Conservation (phyloP, 768 basidiomycete species). For the Agaricus bisporus region DNA sequence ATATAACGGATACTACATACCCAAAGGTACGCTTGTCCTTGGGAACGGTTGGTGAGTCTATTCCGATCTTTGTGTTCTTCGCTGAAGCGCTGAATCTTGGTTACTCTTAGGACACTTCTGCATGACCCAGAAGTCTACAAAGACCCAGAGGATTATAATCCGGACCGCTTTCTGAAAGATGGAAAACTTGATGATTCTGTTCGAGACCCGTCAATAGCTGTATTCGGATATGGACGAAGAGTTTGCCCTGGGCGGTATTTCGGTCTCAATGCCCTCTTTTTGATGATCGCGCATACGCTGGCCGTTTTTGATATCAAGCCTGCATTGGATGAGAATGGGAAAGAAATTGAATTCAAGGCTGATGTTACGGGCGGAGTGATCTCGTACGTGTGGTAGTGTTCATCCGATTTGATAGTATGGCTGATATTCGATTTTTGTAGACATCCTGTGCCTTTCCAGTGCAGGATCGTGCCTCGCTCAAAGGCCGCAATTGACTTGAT, state of each 20-base stretch:
- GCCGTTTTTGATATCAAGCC: constrained; percentile 20
- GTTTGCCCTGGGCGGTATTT: constrained; percentile 22
- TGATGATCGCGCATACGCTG: constrained; percentile 15
- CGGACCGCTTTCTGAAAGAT: constrained; percentile 24
- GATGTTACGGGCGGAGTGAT: constrained; percentile 18
- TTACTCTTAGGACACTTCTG: constrained; percentile 11
- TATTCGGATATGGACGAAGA: constrained; percentile 26
- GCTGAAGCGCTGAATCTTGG: background rate
- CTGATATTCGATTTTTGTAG: background rate
- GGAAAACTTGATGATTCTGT: constrained; percentile 13
- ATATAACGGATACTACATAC: constrained; percentile 13
- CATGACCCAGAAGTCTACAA: constrained; percentile 17
- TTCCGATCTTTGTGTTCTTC: background rate
- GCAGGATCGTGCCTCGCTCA: constrained; percentile 1
- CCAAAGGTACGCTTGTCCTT: constrained; percentile 13
- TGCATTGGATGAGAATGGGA: constrained; percentile 17
- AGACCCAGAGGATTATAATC: constrained; percentile 18
- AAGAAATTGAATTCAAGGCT: constrained; percentile 13
- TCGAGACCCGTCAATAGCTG: constrained; percentile 16
- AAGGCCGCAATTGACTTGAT: constrained; percentile 6
- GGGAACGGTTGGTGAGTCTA: constrained; percentile 11
- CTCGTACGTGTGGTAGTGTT: constrained; percentile 13
- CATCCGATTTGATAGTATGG: background rate
- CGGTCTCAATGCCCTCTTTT: constrained; percentile 18
- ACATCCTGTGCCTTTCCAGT: constrained; percentile 9